phyloP scores from a whole-genome alignment of 2,329 filamentous ascomycete species.

The Endoconidiophora laricicola region DNA sequence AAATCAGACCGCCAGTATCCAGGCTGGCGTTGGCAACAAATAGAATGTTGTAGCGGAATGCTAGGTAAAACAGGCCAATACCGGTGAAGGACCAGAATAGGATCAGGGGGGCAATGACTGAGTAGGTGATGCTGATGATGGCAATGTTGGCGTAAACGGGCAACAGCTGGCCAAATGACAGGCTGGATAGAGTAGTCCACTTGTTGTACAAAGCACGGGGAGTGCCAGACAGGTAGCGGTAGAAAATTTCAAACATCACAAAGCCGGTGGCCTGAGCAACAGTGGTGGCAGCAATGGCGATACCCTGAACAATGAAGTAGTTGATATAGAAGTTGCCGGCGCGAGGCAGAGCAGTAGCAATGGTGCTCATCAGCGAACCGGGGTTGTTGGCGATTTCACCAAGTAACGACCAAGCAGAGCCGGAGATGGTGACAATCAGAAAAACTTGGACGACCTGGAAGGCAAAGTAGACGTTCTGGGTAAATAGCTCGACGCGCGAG shows the following conservation, averaged over 20 bases:
- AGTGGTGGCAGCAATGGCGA: conserved; percentile 57
- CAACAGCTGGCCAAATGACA: conserved; percentile 64
- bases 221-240: conserved; percentile 56
- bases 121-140: conserved; percentile 62
- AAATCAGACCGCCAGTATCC: conserved; percentile 78
- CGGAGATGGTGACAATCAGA: conserved; percentile 67
- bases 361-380: conserved; percentile 39
- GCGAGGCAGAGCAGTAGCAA: conserved; percentile 60
- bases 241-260: conserved; percentile 49
- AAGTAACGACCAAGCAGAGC: conserved; percentile 57
- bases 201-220: conserved; percentile 63
- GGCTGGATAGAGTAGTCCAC: conserved; percentile 49
- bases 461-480: conserved; percentile 79
- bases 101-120: conserved; percentile 69
- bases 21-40: conserved; percentile 65
- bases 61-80: conserved; percentile 63
- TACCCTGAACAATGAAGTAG: conserved; percentile 74
- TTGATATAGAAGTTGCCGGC: conserved; percentile 87
- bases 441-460: conserved; percentile 91
- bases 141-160: conserved; percentile 60
- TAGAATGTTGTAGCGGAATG: conserved; percentile 74
- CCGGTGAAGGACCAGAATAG: conserved; percentile 65
- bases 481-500: conserved; percentile 70
- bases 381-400: conserved; percentile 48
- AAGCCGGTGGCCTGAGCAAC: conserved; percentile 53